Conservation (phyloP, 176 grass and related monocot genomes). For the Rhynchospora pubera region DNA sequence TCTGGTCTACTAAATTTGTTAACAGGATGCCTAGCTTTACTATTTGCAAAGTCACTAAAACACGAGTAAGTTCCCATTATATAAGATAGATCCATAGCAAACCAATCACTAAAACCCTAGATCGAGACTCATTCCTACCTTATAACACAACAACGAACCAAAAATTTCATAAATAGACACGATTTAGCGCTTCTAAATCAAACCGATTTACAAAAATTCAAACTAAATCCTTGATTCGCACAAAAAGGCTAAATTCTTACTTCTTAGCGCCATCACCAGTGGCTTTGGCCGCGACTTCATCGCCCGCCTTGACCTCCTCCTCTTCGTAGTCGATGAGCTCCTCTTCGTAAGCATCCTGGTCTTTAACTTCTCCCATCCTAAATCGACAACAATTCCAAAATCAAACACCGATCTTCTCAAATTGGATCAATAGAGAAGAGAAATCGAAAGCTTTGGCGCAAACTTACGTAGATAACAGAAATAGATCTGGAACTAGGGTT, state of each 20-base stretch:
- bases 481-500: neutral
- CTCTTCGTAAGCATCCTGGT: slow-evolving; percentile 93
- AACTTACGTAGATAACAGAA: neutral
- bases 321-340: slow-evolving; percentile 99
- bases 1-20: neutral
- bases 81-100: neutral
- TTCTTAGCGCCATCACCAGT: slow-evolving; percentile 64
- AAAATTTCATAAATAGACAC: neutral
- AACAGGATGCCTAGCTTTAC: neutral
- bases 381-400: neutral
- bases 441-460: neutral
- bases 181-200: neutral
- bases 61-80: neutral
- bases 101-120: neutral
- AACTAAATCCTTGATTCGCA: neutral
- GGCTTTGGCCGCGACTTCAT: slow-evolving; percentile 62
- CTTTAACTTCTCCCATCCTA: slow-evolving; percentile 90
- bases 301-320: slow-evolving; percentile 78
- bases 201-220: neutral
- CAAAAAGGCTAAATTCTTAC: slow-evolving; percentile 22
- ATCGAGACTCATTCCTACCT: neutral
- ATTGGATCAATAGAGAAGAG: neutral
- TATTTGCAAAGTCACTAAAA: neutral
- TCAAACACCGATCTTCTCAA: neutral
- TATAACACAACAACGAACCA: neutral